Base-by-base conservation (phyloP, 805 yeast genomes). In the Yarrowia osloensis region DNA sequence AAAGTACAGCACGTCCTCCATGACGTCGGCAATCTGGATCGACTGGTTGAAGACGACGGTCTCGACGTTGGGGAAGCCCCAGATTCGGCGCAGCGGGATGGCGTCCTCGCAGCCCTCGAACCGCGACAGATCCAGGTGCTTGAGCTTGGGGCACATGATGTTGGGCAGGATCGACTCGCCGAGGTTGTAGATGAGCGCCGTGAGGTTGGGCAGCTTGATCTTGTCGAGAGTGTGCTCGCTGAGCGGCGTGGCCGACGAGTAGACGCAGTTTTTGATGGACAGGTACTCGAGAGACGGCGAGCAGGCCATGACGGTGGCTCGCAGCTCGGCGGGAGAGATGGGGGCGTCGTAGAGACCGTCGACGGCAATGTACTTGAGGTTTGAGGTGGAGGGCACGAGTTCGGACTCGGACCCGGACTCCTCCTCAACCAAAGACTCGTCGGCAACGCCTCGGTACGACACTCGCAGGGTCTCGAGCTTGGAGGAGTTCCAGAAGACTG, bases 11-110 rank as follows among this genome's bases (percentile, higher is more conserved):
- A 61, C 44, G 33, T 61, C 66, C 42, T 61, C 66, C 54, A 61
- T 61, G 13, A 61, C 66, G 52, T 46, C 66, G 19, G 66, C 54
- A 12, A 61, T 35, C 44, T 46, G 52, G 24, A 35, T 44, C 29
- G 54, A 61, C 40, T 46, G 54, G 42, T 61, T 61, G 44, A 61
- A 61, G 13, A 61, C 54, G 11, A 61, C 54, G 31, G 66, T 61
- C 26, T 61, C 66, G 8, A 61, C 66, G 54, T 61, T 61, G 29
- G 66, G 66, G 44, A 61, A 61, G 19, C 66, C 66, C 66, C 66
- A 61, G 66, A 61, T 61, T 31, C 66, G 66, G 2, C 66, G 52
- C 31, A 44, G 66, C 0, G 66, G 54, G 7, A 61, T 61, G 19
- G 66, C 52, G 54, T 44, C 52, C n/a, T 61, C 66, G 17, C 54